Evolutionary conservation across 345 rosid genomes (phyloP), one percentile per base, ranked within the genome.

Genomic region (Aegle marmelos): DNA sequence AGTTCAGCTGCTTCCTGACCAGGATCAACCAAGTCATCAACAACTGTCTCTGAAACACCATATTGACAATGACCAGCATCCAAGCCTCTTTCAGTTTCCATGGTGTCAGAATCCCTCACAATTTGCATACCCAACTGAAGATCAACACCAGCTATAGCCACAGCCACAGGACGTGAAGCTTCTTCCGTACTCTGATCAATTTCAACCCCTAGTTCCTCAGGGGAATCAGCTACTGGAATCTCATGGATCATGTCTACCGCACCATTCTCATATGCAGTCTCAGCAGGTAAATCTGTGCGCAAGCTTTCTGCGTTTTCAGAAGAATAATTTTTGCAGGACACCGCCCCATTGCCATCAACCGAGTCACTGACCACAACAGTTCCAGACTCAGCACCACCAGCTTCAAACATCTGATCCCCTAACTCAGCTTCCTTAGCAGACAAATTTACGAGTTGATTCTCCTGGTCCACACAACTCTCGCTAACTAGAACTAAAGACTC

Each of bases 1-100:
- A 68, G 74, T 66, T 85, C 78, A 57, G 84, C 27, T 62, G 81
- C 66, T 63, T 68, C 82, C 79, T 83, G 85, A 82, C 59, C 76
- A 64, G 82, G 67, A 77, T 78, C 85, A 72, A 72, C 57, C 6
- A 71, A 57, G 59, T 75, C 86, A 57, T 77, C 70, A 69, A 75
- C 70, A 41, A 72, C 75, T 9, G 79, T 48, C 9, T 79, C 83
- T 37, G 79, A 70, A 78, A 74, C 76, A 27, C 25, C 73, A 31
- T 81, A 83, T 60, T 82, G 69, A 34, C 83, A 63, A 76, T 84
- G 66, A 64, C 16, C 58, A 73, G 53, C 24, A 25, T 33, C 65
- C 74, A 78, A 68, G 39, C 70, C 76, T 74, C 79, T 77, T 76
- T 58, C 79, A 54, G 78, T 56, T 77, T 83, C 75, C 83, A 76